phyloP scores from a whole-genome alignment of 176 grass and related monocot species.

The Cenchrus americanus region DNA sequence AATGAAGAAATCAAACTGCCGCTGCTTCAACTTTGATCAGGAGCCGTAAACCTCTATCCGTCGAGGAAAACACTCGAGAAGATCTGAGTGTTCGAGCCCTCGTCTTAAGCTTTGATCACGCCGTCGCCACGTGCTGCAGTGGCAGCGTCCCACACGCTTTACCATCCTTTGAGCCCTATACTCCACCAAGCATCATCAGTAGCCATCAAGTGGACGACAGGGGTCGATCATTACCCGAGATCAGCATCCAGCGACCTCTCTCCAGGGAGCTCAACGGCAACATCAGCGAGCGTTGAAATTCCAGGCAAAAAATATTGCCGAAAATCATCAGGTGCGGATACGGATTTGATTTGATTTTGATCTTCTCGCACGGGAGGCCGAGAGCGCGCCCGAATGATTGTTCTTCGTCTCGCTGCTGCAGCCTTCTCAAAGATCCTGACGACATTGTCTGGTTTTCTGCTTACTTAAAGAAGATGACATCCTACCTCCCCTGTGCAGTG shows the following conservation, averaged over 20 bases:
- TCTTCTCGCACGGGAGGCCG: background rate
- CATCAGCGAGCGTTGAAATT: constrained; percentile 18
- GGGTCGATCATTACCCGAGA: constrained; percentile 29
- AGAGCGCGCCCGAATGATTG: constrained; percentile 33
- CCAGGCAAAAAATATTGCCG: background rate
- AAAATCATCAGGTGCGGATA: constrained; percentile 30
- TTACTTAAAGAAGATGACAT: constrained; percentile 40
- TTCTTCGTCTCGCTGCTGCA: constrained; percentile 28
- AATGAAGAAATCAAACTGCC: background rate
- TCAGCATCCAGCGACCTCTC: constrained; percentile 19
- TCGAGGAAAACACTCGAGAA: too few species aligned
- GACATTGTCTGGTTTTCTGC: constrained; percentile 7
- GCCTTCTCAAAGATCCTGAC: constrained; percentile 30
- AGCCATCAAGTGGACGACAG: constrained; percentile 5
- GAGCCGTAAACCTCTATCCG: too few species aligned
- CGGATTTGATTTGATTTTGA: background rate
- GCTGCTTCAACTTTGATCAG: background rate
- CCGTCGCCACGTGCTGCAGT: background rate
- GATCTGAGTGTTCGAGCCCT: background rate
- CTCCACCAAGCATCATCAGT: background rate
- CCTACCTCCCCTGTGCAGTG: constrained; percentile 25
- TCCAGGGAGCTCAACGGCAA: constrained; percentile 29
- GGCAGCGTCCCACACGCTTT: background rate
- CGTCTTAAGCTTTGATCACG: background rate
- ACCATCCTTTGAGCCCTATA: background rate